Percentiles rank a stretch among this genome's conserved stretches.
These are phyloP conservation scores for Penicillium sp. DNA, from an alignment of 2,329 filamentous ascomycete species.

Conservation along the genomic window DNA sequence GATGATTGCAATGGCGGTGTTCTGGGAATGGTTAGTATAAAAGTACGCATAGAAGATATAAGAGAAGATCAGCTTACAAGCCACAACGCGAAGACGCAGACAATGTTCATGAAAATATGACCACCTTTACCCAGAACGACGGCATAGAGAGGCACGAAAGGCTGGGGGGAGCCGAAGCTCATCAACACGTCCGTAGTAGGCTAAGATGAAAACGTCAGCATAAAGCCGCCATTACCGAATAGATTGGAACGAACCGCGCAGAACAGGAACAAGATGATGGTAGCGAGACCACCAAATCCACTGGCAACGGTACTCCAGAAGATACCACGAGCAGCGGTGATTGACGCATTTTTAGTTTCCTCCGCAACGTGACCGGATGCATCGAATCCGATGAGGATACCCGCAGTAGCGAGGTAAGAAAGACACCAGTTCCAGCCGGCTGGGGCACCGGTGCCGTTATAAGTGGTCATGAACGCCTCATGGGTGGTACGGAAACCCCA, in stretches of 20 bases:
- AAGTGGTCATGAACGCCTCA: constrained; percentile 62
- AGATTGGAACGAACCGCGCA: constrained; percentile 41
- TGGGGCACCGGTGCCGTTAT: constrained; percentile 59
- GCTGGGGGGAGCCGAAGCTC: constrained; percentile 56
- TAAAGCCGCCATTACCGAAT: too few species aligned
- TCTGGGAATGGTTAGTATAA: constrained; percentile 33
- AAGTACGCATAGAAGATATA: background rate
- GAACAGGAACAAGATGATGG: constrained; percentile 62
- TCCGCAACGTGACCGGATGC: constrained; percentile 63
- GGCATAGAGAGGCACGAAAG: constrained; percentile 61
- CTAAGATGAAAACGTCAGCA: constrained; percentile 29
- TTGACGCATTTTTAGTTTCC: constrained; percentile 60
- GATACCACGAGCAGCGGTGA: constrained; percentile 60
- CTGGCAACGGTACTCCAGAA: constrained; percentile 62
- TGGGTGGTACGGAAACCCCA: constrained; percentile 61
- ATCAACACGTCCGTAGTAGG: constrained; percentile 57
- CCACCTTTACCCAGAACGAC: constrained; percentile 57
- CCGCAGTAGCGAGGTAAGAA: constrained; percentile 61
- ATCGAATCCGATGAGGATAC: constrained; percentile 63
- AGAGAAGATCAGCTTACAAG: constrained; percentile 13
- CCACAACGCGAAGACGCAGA: constrained; percentile 40
- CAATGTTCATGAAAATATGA: constrained; percentile 63
- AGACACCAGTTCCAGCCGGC: constrained; percentile 65
- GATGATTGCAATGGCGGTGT: constrained; percentile 61
- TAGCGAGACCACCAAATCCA: constrained; percentile 56